These are phyloP conservation scores for Ophiostoma montium DNA, from an alignment of 2,329 filamentous ascomycete genomes.

Conservation along the genomic window DNA sequence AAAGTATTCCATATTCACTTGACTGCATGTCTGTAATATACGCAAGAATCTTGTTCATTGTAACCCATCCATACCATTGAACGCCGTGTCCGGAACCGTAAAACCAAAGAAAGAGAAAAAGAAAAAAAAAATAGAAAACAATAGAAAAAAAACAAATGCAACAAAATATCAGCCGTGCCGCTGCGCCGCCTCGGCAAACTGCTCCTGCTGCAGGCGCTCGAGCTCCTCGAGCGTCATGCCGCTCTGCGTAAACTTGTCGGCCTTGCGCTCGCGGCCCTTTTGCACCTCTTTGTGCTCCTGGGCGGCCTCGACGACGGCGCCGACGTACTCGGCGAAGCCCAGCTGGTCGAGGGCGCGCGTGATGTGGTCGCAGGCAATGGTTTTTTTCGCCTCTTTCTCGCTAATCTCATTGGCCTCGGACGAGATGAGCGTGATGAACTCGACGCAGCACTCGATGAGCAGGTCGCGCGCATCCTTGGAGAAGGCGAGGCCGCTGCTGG, in stretches of 20 bases:
- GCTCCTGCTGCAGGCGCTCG: conserved; percentile 74
- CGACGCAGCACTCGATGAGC: conserved; percentile 95
- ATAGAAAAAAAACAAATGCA: not conserved
- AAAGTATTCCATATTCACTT: too few relatives aligned
- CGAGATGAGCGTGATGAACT: conserved; percentile 97
- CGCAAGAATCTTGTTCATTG: too few relatives aligned
- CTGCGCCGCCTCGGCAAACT: conserved; percentile 70
- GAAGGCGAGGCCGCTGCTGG: conserved; percentile 64
- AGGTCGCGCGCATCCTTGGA: conserved; percentile 91
- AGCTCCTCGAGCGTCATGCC: conserved; percentile 86
- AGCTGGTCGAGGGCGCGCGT: conserved; percentile 86
- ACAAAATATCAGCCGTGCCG: conserved; percentile 40
- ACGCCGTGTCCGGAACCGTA: not conserved
- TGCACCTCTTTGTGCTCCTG: conserved; percentile 85
- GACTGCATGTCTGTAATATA: too few relatives aligned
- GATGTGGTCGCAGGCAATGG: conserved; percentile 95
- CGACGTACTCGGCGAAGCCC: conserved; percentile 84
- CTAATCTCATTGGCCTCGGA: conserved; percentile 98
- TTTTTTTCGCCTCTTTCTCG: conserved; percentile 98
- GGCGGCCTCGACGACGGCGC: conserved; percentile 73
- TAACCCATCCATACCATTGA: not conserved
- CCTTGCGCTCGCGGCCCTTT: conserved; percentile 91
- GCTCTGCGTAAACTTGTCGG: conserved; percentile 91
- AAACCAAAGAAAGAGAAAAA: not conserved
- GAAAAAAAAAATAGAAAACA: not conserved